Conservation (phyloP, 306 rosid species). For the Trichosanthes cucumerina region DNA sequence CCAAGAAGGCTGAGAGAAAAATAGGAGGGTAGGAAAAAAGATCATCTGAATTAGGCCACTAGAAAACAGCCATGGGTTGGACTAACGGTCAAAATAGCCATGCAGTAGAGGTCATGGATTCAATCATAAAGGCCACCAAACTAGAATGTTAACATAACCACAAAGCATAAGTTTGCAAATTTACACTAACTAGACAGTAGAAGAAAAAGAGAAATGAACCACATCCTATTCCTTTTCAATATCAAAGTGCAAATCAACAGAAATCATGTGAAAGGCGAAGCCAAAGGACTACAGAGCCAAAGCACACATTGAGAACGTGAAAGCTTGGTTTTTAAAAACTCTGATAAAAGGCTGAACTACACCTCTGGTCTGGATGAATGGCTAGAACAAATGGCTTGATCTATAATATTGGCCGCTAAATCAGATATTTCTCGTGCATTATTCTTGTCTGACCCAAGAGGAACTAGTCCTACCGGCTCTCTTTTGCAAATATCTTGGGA, state of each 20-base stretch:
- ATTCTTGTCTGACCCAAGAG: background rate
- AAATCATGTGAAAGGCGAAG: background rate
- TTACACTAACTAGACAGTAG: background rate
- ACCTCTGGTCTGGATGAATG: conserved; percentile 1
- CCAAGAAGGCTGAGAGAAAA: background rate
- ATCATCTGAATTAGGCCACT: background rate
- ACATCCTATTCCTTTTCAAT: background rate
- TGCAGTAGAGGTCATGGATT: background rate
- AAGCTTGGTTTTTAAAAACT: background rate
- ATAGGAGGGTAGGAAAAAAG: background rate
- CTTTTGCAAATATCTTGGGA: background rate
- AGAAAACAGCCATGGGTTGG: background rate
- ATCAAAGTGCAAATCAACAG: background rate
- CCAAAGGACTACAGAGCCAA: background rate
- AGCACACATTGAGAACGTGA: background rate
- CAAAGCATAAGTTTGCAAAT: background rate
- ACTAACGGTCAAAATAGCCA: background rate
- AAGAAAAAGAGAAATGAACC: background rate
- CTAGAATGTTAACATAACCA: background rate
- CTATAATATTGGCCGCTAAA: background rate
- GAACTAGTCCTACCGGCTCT: background rate
- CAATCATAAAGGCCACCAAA: background rate
- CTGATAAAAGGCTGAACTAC: background rate
- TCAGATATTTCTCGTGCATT: background rate
- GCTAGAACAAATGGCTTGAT: background rate